phyloP scores from a whole-genome alignment of 2,329 filamentous ascomycete species.

The Xylaria sp. region DNA sequence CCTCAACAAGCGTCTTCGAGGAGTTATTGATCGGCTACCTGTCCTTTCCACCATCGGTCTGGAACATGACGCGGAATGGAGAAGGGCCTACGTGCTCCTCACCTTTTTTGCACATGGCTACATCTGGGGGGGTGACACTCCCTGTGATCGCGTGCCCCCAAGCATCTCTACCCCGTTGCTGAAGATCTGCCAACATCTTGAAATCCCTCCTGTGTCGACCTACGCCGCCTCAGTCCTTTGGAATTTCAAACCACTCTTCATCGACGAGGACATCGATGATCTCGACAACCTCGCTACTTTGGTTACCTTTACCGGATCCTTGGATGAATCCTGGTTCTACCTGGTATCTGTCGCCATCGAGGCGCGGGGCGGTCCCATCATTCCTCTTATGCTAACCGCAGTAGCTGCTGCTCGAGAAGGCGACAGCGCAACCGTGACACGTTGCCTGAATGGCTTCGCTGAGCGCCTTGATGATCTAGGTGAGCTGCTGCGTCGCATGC shows the following conservation, averaged over 20 bases:
- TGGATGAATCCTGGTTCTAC: constrained; percentile 99
- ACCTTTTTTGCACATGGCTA: constrained; percentile 94
- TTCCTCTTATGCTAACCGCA: constrained; percentile 88
- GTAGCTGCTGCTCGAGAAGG: constrained; percentile 80
- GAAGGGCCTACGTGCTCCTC: constrained; percentile 88
- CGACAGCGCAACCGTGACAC: constrained; percentile 76
- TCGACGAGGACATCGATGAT: constrained; percentile 81
- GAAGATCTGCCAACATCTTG: constrained; percentile 77
- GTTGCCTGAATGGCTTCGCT: constrained; percentile 82
- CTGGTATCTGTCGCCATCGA: constrained; percentile 95
- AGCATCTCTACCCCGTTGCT: constrained; percentile 86
- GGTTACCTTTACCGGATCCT: constrained; percentile 89
- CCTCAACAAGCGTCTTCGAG: constrained; percentile 82
- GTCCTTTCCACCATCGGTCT: constrained; percentile 85
- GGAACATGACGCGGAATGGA: constrained; percentile 88
- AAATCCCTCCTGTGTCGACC: constrained; percentile 91
- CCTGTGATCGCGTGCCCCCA: constrained; percentile 80
- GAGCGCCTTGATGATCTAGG: constrained; percentile 89
- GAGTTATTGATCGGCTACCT: constrained; percentile 82
- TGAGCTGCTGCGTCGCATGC: constrained; percentile 83
- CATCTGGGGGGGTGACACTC: constrained; percentile 92
- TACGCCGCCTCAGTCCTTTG: constrained; percentile 92
- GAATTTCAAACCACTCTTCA: constrained; percentile 96
- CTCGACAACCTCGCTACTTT: constrained; percentile 90
- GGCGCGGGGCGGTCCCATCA: constrained; percentile 85